These are phyloP conservation scores for Talaromyces sp. DNA, from an alignment of 2,329 filamentous ascomycete genomes.

Conservation along the genomic window DNA sequence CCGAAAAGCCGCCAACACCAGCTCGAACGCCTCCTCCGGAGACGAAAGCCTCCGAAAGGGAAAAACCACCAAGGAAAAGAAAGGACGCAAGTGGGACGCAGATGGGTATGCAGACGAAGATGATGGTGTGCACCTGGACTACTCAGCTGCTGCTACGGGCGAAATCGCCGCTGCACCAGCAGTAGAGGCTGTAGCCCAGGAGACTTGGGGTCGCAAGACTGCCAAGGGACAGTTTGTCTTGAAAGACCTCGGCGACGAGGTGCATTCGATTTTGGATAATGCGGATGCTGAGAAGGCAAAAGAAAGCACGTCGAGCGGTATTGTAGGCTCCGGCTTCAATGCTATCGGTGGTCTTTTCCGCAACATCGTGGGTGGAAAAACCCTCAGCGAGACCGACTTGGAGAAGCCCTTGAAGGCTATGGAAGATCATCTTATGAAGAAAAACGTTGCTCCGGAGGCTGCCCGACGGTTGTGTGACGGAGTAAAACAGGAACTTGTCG, in stretches of 20 bases:
- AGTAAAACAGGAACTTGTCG: constrained; percentile 83
- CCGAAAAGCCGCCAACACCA: constrained; percentile 58
- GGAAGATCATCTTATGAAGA: constrained; percentile 89
- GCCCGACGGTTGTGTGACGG: constrained; percentile 86
- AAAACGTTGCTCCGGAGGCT: constrained; percentile 94
- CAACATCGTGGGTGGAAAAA: constrained; percentile 93
- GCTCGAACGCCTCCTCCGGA: constrained; percentile 62
- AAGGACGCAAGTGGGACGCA: constrained; percentile 86
- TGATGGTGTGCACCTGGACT: constrained; percentile 76
- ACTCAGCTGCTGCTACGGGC: constrained; percentile 64
- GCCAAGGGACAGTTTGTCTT: constrained; percentile 88
- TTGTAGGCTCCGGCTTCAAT: constrained; percentile 74
- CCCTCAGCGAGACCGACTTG: constrained; percentile 79
- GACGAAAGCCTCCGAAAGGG: constrained; percentile 69
- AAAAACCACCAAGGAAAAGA: constrained; percentile 59
- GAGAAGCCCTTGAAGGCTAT: constrained; percentile 91
- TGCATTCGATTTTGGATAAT: constrained; percentile 78
- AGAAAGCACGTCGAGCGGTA: constrained; percentile 48
- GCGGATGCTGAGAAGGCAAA: constrained; percentile 63
- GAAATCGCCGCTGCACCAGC: constrained; percentile 52
- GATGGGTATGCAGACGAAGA: constrained; percentile 84
- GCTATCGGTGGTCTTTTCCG: constrained; percentile 85
- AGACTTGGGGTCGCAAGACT: constrained; percentile 79
- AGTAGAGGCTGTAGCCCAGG: constrained; percentile 69
- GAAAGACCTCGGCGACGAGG: constrained; percentile 88